Evolutionary conservation across 202 grass and related monocot genomes (phyloP), one percentile per base, ranked within the genome.

Genomic region (Hordeum pubiflorum): DNA sequence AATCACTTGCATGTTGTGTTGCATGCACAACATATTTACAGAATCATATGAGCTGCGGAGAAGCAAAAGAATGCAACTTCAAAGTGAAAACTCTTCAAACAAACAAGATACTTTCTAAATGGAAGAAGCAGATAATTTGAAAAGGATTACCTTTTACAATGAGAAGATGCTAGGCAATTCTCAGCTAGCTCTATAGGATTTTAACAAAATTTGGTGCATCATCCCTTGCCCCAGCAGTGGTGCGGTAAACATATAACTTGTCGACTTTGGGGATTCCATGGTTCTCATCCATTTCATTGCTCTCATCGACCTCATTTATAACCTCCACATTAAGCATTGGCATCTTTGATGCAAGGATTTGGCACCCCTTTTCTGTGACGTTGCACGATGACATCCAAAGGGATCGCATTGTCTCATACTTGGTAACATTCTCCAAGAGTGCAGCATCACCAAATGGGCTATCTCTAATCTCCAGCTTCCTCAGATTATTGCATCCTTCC

Each of bases 331-430:
- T 99, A 48, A 99, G 86, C 86, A 84, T 81, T 10, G 82, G 90
- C 92, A 99, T 99, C 80, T 90, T 99, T 20, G 88, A 56, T 1
- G 92, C 90, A 81, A 99, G 88, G 46, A 74, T 58, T 78, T 88
- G 88, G 84, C 96, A 99, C 84, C 92, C 96, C 79, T 87, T 85
- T 3, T 93, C 81, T 58, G 92, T 95, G 85, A 99, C 87, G 80
- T 91, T 81, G 81, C 96, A 99, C 2, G 90, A 93, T 69, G 96
- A 99, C 96, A 99, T 99, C 96, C 96, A 99, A 99, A 99, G 96
- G 96, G 96, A 99, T 99, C 96, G 96, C 96, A 99, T 99, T 95
- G 96, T 99, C 84, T 96, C 96, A 72, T 93, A 99, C 75, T 93
- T 99, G 60, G 77, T 85, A 60, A 96, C 85, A 60, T 99, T 88